A percentile compares a stretch with the other conserved stretches of the same genome.
These are phyloP conservation scores for Phellopilus nigrolimitatus DNA, from an alignment of 1,284 basidiomycete species.

Conservation along the genomic window DNA sequence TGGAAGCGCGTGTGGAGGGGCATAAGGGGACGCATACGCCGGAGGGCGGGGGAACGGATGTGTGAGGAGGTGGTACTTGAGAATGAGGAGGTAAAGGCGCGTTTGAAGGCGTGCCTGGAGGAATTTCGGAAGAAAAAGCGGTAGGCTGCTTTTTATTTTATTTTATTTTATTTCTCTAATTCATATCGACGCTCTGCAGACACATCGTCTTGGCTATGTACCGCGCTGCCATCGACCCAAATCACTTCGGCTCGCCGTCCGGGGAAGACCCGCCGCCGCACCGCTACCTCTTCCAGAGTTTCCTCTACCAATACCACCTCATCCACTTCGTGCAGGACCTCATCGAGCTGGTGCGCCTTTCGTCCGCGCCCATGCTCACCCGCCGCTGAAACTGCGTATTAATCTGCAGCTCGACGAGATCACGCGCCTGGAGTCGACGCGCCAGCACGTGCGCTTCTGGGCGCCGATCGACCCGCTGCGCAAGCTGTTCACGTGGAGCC, in stretches of 20 bases:
- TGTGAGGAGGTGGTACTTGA: slow-evolving; percentile 4
- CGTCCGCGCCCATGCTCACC: too few species aligned
- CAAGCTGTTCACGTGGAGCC: slow-evolving; percentile 36
- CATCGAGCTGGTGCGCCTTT: slow-evolving; percentile 26
- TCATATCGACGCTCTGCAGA: slow-evolving; percentile 33
- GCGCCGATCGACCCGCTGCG: slow-evolving; percentile 49
- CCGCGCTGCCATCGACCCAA: slow-evolving; percentile 52
- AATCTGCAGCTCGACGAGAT: slow-evolving; percentile 47
- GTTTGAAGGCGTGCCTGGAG: neutral
- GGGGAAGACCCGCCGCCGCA: slow-evolving; percentile 46
- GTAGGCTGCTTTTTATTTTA: slow-evolving; percentile 20
- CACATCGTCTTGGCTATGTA: slow-evolving; percentile 69
- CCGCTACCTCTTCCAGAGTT: slow-evolving; percentile 62
- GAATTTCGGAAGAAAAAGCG: slow-evolving; percentile 15
- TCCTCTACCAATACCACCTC: slow-evolving; percentile 61
- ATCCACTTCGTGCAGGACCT: slow-evolving; percentile 34
- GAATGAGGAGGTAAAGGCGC: slow-evolving; percentile 2
- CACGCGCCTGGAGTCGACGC: slow-evolving; percentile 50
- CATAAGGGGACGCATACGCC: slow-evolving; percentile 32
- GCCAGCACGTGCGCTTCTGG: slow-evolving; percentile 56
- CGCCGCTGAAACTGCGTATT: too few species aligned
- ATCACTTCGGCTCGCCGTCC: slow-evolving; percentile 29
- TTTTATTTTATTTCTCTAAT: neutral
- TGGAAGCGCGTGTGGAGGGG: slow-evolving; percentile 16
- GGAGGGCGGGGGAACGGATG: slow-evolving; percentile 24